Percentiles rank a stretch among this genome's conserved stretches.
These are phyloP conservation scores for Pseudonectria buxi DNA, from an alignment of 2,329 filamentous ascomycete genomes.

Conservation along the genomic window DNA sequence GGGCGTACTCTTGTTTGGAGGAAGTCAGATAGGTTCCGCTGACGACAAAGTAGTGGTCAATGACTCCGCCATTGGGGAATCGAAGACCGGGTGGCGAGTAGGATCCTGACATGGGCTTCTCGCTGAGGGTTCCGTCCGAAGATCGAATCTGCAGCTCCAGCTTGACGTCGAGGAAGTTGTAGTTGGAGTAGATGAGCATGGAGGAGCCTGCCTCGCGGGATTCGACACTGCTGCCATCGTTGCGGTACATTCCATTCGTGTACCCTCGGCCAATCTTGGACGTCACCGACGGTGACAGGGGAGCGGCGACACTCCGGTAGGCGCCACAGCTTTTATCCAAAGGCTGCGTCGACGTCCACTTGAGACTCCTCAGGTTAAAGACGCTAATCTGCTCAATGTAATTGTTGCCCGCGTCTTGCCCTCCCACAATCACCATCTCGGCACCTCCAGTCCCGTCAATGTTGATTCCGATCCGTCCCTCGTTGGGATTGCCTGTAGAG, in stretches of 20 bases:
- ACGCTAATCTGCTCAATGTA: constrained; percentile 99
- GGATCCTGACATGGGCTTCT: constrained; percentile 80
- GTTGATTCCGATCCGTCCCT: constrained; percentile 79
- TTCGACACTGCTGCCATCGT: constrained; percentile 44
- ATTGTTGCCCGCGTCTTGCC: constrained; percentile 94
- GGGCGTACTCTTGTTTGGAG: constrained; percentile 94
- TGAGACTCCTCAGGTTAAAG: constrained; percentile 89
- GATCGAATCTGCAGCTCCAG: constrained; percentile 84
- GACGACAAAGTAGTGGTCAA: constrained; percentile 94
- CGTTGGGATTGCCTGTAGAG: constrained; percentile 72
- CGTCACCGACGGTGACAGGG: constrained; percentile 61
- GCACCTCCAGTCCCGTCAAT: constrained; percentile 88
- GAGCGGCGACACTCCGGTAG: constrained; percentile 90
- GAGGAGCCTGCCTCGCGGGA: constrained; percentile 52
- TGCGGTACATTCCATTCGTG: constrained; percentile 31
- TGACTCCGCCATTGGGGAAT: constrained; percentile 92
- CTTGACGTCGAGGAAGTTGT: constrained; percentile 97
- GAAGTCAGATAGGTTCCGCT: constrained; percentile 96
- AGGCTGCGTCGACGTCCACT: constrained; percentile 86
- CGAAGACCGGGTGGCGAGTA: constrained; percentile 87
- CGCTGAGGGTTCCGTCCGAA: constrained; percentile 74
- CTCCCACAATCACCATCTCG: constrained; percentile 95
- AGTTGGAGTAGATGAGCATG: constrained; percentile 98
- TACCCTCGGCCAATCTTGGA: constrained; percentile 60
- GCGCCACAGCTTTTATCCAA: constrained; percentile 91